phyloP scores from a whole-genome alignment of 352 stramenopile species.

The Globisporangium nagaii region DNA sequence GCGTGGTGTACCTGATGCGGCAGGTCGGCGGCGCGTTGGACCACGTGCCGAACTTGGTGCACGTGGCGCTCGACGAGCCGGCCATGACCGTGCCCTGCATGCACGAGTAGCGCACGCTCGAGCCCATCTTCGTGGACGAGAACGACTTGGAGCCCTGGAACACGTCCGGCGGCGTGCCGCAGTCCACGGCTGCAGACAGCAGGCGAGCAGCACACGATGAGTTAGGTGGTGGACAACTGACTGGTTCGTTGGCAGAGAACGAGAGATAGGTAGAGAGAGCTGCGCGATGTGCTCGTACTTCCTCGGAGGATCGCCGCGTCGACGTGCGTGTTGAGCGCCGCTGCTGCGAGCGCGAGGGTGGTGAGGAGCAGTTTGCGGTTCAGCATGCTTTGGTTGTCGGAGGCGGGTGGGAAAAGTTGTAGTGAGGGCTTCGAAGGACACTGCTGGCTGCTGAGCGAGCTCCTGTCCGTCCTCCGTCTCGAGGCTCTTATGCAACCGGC shows the following conservation, averaged over 20 bases:
- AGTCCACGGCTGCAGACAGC: conserved; percentile 12
- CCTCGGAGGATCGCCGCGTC: conserved; percentile 4
- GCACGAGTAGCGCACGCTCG: conserved; percentile 33
- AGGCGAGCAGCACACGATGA: neutral
- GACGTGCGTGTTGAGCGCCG: neutral
- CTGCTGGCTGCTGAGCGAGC: no score
- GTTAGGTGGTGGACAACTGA: no score
- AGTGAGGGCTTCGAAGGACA: no score
- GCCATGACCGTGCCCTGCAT: conserved; percentile 34
- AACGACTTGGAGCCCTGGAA: conserved; percentile 40
- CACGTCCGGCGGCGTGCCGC: conserved; percentile 17
- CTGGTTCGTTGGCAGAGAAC: no score
- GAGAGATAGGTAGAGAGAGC: no score
- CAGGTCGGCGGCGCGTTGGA: conserved; percentile 26
- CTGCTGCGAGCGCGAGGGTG: neutral
- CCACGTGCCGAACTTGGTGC: conserved; percentile 34
- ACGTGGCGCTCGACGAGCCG: conserved; percentile 23
- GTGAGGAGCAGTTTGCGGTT: neutral
- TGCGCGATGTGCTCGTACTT: neutral
- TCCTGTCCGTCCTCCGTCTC: no score
- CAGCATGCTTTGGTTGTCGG: neutral
- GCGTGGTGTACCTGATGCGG: conserved; percentile 31
- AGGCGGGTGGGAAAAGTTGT: neutral
- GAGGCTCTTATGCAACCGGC: no score
- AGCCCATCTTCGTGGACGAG: conserved; percentile 26